Base-by-base conservation (phyloP, 1,284 basidiomycete species). In the Cystobasidium sp. region DNA sequence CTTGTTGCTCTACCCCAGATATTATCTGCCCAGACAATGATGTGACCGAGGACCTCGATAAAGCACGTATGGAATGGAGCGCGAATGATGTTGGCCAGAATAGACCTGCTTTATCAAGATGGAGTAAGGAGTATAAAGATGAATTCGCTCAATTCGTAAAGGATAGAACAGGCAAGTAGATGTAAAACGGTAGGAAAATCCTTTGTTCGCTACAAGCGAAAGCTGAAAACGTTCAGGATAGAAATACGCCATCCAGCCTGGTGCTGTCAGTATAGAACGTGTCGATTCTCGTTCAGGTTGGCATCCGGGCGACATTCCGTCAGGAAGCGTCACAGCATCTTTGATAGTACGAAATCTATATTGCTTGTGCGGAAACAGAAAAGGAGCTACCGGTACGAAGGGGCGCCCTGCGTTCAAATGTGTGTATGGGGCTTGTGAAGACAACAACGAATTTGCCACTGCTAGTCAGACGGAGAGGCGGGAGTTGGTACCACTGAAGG, bases 21-120 rank as follows among this genome's bases (percentile, higher is more conserved):
- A 77, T 80, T 61, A 75, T 80, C 14, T 79, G 79, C 59, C 78
- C 77, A 8, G 79, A 78, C 58, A 78, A 78, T 68, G 77, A 78
- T 46, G 72, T 75, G 41, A 56, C 49, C 1, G 74, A 64, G 56
- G 66, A 31, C 51, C 41, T 78, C 22, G 79, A 80, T 62, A 44
- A 59, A 10, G 79, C 76, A 0, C 31, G 79, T 16, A 78, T 79
- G 75, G 74, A 70, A 55, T 80, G 78, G 78, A 74, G 58, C 22
- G 58, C 73, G 8, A 76, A 74, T 16, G 79, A 80, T 52, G 69
- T 78, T 41, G 65, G 75, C 9, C 49, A 77, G 67, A 75, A 76
- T 52, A 64, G 79, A 12, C 77, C 79, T 24, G 76, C 79, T 1
- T 74, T 80, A 1, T 79, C 78, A 2, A 51, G 79, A 4, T 80